Percentiles rank a stretch among this genome's conserved stretches.
Conservation (phyloP, 768 basidiomycete species). For the Mycena indigotica region DNA sequence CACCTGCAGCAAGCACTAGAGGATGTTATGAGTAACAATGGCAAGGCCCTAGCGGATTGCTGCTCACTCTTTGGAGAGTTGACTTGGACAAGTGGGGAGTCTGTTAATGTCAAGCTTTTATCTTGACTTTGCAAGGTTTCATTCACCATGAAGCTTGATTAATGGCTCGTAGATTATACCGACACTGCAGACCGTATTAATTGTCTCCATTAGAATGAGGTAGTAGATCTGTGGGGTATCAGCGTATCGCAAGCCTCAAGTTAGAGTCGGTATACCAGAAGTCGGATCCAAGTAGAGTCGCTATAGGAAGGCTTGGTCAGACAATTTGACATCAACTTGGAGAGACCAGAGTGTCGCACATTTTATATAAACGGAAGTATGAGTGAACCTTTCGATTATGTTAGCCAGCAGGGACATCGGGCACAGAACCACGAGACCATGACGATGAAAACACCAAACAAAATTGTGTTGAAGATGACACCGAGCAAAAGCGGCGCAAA, state of each 20-base stretch:
- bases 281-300: conserved; percentile 10
- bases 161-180: conserved; percentile 21
- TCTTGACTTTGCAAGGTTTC: no score
- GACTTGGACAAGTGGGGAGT: not conserved
- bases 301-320: conserved; percentile 1
- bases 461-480: conserved; percentile 19
- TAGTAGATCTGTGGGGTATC: conserved; percentile 23
- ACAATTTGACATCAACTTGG: no score
- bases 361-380: conserved; percentile 20
- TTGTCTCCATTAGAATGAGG: conserved; percentile 14
- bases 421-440: no score
- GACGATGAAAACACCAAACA: conserved; percentile 18
- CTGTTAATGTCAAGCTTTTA: no score
- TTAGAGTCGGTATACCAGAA: conserved; percentile 3
- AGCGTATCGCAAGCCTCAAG: no score
- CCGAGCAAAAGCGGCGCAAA: conserved; percentile 20
- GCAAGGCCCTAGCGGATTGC: not conserved
- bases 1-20: conserved; percentile 13
- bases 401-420: no score
- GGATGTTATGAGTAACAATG: not conserved
- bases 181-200: conserved; percentile 18
- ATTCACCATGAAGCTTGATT: conserved; percentile 10
- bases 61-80: conserved; percentile 4
- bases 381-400: conserved; percentile 16
- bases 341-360: conserved; percentile 13